Conservation (phyloP, 1,284 basidiomycete species). For the Fomitiporia mediterranea region DNA sequence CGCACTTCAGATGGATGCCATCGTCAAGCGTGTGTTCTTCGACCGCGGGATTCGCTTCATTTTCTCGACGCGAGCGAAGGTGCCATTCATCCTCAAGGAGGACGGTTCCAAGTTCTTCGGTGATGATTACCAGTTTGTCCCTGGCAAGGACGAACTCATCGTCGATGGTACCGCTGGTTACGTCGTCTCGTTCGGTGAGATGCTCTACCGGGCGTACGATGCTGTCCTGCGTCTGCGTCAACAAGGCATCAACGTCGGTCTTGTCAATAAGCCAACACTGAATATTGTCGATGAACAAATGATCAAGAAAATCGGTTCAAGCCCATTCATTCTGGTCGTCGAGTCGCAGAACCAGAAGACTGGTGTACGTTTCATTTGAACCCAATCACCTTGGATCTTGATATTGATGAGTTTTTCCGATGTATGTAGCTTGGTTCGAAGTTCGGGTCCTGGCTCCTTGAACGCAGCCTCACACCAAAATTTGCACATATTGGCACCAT, state of each 20-base stretch:
- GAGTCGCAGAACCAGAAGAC: slow-evolving; percentile 87
- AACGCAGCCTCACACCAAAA: slow-evolving; percentile 72
- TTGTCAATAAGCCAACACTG: slow-evolving; percentile 81
- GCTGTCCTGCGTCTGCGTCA: slow-evolving; percentile 69
- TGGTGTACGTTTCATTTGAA: slow-evolving; percentile 45
- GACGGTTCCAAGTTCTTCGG: slow-evolving; percentile 68
- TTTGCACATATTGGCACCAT: slow-evolving; percentile 77
- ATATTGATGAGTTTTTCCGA: slow-evolving; percentile 7
- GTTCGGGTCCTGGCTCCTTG: slow-evolving; percentile 79
- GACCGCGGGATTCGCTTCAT: slow-evolving; percentile 76
- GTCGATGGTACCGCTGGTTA: slow-evolving; percentile 68
- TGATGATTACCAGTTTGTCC: slow-evolving; percentile 69
- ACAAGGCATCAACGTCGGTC: slow-evolving; percentile 70
- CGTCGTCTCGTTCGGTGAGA: slow-evolving; percentile 77
- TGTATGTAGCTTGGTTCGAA: slow-evolving; percentile 65
- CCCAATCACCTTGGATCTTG: background rate
- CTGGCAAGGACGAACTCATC: slow-evolving; percentile 78
- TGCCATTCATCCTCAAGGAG: slow-evolving; percentile 79
- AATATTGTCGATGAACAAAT: slow-evolving; percentile 78
- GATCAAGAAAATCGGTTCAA: slow-evolving; percentile 65
- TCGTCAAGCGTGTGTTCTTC: slow-evolving; percentile 76
- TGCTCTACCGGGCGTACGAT: slow-evolving; percentile 77
- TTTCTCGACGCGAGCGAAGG: slow-evolving; percentile 83
- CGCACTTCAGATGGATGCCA: slow-evolving; percentile 70
- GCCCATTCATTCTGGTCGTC: slow-evolving; percentile 74